Base-by-base conservation (phyloP, 2,329 filamentous ascomycete genomes). In the Apiospora arundinis region DNA sequence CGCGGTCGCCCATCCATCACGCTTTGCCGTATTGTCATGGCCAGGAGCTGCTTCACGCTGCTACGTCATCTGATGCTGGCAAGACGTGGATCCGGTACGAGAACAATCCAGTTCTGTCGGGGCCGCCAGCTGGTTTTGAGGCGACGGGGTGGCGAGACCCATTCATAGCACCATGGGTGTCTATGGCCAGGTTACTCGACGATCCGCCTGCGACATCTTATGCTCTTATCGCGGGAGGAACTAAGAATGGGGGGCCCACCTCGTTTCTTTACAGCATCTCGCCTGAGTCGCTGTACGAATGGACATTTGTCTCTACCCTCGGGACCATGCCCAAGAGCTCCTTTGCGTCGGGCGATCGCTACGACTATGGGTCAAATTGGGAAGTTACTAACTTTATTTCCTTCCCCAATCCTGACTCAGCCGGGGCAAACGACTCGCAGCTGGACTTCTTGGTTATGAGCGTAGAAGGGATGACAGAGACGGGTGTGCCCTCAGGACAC, bases 381-480 rank as follows among this genome's bases (percentile, higher is more conserved):
- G 56, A 63, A 40, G 56, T 63, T 1, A 23, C 32, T 18, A 63
- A 63, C 32, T 63, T 63, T 28, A 5, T 63, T 21, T 63, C 56
- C 9, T 63, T 63, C 18, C 32, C 56, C 32, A 18, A 63, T 12
- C 56, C 56, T 2, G 56, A 63, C 21, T 40, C 32, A 9, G 1
- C 18, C 28, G 56, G 28, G 12, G 32, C 56, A n/a, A 8, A n/a
- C 18, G 56, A 23, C 18, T 12, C 56, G 1, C 56, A 63, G 18
- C 56, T 63, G 11, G 56, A 63, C 32, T 63, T 63, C 32, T 18
- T 63, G 9, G 9, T 63, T n/a, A 40, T 63, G 56, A 63, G 56
- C 21, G 56, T n/a, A 3, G 56, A 63, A 21, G 56, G 56, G 8
- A 63, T 63, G 18, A n/a, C 32, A 18, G 56, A 63, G 32, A n/a